These are phyloP conservation scores for Aureobasidium sp. DNA, from an alignment of 2,329 filamentous ascomycete genomes.

Conservation along the genomic window DNA sequence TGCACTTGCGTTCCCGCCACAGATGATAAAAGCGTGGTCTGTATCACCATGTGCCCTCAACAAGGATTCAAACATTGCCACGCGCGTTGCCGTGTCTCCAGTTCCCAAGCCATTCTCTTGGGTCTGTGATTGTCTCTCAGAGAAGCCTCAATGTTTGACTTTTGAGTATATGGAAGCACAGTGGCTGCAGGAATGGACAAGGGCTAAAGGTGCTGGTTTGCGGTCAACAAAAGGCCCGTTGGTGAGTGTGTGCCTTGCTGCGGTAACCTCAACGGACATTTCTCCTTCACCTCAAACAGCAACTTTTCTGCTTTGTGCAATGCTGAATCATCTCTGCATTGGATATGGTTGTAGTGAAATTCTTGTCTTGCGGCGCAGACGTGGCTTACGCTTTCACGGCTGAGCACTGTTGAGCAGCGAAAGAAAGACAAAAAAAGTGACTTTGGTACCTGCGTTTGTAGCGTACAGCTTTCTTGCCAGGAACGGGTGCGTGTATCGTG, in stretches of 20 bases:
- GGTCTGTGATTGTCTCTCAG: background rate
- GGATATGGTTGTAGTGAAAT: too few relatives aligned
- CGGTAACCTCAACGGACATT: background rate
- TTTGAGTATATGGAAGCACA: background rate
- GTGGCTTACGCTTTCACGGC: background rate
- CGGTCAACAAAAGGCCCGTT: background rate
- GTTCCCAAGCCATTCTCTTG: background rate
- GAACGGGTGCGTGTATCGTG: constrained; percentile 5
- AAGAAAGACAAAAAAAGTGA: background rate
- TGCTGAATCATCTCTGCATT: too few relatives aligned
- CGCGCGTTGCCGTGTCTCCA: background rate
- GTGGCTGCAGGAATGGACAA: constrained; percentile 1
- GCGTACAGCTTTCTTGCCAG: background rate
- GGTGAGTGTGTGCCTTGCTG: background rate
- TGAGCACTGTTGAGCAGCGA: background rate
- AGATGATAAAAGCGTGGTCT: background rate
- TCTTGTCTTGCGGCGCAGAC: too few relatives aligned
- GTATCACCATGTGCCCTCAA: background rate
- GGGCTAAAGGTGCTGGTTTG: background rate
- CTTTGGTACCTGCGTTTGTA: constrained; percentile 1
- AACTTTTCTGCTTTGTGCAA: too few relatives aligned
- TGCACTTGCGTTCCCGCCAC: background rate
- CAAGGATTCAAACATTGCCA: background rate
- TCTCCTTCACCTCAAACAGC: too few relatives aligned
- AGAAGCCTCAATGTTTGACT: constrained; percentile 1